Evolutionary conservation across 352 stramenopile genomes (phyloP).

Genomic region (Pythium guiyangense): DNA sequence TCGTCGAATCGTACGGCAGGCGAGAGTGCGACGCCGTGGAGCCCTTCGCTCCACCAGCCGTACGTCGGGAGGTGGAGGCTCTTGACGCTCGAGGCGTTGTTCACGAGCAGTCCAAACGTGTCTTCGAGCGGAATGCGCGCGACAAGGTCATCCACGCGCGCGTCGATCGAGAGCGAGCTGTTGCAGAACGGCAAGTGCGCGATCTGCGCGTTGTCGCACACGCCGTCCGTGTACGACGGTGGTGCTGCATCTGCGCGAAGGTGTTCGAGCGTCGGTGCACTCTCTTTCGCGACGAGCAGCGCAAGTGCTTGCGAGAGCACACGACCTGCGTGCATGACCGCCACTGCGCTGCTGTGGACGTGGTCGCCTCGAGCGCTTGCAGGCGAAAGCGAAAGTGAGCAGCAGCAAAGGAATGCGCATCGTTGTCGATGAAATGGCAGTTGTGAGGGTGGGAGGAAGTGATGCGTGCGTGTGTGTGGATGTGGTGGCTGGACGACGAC

Average conservation of each 20-base stretch:
- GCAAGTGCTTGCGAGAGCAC: conserved; percentile 3
- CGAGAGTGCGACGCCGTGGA: conserved; percentile 82
- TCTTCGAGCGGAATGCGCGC: conserved; percentile 56
- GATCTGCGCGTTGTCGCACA: conserved; percentile 46
- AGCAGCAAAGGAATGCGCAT: too few relatives aligned
- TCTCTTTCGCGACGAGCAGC: conserved; percentile 4
- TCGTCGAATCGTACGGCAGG: conserved; percentile 53
- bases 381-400: too few relatives aligned
- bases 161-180: conserved; percentile 30
- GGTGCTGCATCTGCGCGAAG: background rate
- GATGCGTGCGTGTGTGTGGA: background rate
- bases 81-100: conserved; percentile 37
- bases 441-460: background rate
- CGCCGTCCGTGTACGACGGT: conserved; percentile 32
- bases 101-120: conserved; percentile 62
- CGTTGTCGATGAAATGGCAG: too few relatives aligned
- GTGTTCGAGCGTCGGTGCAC: background rate
- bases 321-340: conserved; percentile 1
- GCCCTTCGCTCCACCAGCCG: conserved; percentile 87
- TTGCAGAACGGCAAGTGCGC: conserved; percentile 68
- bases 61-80: conserved; percentile 57
- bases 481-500: too few relatives aligned
- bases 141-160: conserved; percentile 68
- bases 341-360: too few relatives aligned
- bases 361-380: too few relatives aligned